phyloP scores from a whole-genome alignment of 2,329 filamentous ascomycete genomes.

The Cercospora sesami region DNA sequence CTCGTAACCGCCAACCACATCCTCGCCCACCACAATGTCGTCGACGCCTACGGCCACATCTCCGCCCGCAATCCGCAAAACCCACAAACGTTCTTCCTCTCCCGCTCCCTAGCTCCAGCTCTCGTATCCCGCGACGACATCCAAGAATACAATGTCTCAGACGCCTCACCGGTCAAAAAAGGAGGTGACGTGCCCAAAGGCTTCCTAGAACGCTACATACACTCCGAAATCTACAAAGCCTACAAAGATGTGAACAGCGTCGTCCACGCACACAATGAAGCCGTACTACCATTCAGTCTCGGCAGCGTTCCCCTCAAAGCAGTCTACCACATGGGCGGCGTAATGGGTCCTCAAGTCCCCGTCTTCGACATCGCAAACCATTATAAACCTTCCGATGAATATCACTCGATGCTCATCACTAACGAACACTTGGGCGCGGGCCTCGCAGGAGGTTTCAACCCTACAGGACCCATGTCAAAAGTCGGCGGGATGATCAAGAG shows the following conservation, averaged over 20 bases:
- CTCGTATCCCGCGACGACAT: conserved; percentile 46
- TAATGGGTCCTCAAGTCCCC: conserved; percentile 36
- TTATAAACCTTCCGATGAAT: conserved; percentile 34
- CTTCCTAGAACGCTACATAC: conserved; percentile 49
- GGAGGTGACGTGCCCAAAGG: conserved; percentile 27
- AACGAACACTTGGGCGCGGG: conserved; percentile 38
- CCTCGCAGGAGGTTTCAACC: conserved; percentile 38
- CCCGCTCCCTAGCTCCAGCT: conserved; percentile 47
- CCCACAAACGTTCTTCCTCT: conserved; percentile 47
- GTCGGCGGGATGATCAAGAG: conserved; percentile 35
- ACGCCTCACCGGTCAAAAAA: conserved; percentile 38
- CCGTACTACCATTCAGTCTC: conserved; percentile 47
- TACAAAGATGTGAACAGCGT: conserved; percentile 48
- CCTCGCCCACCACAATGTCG: conserved; percentile 36
- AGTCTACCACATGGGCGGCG: conserved; percentile 47
- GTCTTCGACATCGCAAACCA: conserved; percentile 39
- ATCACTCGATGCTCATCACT: conserved; percentile 40
- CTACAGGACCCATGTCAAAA: conserved; percentile 32
- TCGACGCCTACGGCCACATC: conserved; percentile 42
- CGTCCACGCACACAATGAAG: conserved; percentile 46
- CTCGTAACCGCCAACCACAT: conserved; percentile 43
- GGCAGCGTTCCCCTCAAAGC: conserved; percentile 47
- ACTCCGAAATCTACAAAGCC: conserved; percentile 48
- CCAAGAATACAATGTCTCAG: conserved; percentile 47
- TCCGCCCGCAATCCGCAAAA: conserved; percentile 41